Conservation (phyloP, 1,284 basidiomycete species). For the Fomitopsis pinicola region DNA sequence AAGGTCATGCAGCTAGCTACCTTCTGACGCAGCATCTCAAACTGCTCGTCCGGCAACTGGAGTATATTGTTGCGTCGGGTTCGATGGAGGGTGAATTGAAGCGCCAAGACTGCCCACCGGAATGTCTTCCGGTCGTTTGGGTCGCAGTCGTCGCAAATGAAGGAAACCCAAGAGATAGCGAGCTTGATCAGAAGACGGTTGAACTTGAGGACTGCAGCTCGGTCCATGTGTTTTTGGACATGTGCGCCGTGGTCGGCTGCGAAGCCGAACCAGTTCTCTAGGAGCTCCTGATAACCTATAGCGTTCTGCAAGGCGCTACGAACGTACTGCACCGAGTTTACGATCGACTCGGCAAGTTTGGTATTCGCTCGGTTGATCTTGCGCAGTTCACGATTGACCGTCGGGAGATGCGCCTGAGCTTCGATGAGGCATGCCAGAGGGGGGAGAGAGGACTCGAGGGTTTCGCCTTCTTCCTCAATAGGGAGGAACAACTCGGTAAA, state of each 20-base stretch:
- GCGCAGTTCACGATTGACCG: conserved; percentile 85
- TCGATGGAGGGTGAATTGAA: conserved; percentile 90
- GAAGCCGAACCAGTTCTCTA: conserved; percentile 96
- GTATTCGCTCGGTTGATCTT: conserved; percentile 90
- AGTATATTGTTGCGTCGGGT: conserved; percentile 91
- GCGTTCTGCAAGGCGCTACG: conserved; percentile 62
- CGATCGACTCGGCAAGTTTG: conserved; percentile 89
- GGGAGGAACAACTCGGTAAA: conserved; percentile 68
- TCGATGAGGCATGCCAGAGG: conserved; percentile 70
- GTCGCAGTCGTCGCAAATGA: conserved; percentile 98
- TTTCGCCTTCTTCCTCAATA: conserved; percentile 57
- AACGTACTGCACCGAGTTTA: conserved; percentile 85
- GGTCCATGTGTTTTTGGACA: conserved; percentile 85
- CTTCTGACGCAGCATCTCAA: conserved; percentile 84
- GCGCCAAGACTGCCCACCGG: conserved; percentile 96
- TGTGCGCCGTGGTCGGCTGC: conserved; percentile 94
- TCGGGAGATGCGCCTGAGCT: conserved; percentile 88
- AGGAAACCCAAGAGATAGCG: conserved; percentile 96
- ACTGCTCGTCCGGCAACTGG: conserved; percentile 84
- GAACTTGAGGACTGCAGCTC: conserved; percentile 67
- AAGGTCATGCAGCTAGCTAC: conserved; percentile 97
- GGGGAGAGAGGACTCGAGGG: conserved; percentile 36
- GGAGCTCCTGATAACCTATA: conserved; percentile 76
- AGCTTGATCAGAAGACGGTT: conserved; percentile 81
- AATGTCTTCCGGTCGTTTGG: conserved; percentile 96